These are phyloP conservation scores for Ceriops decandra DNA, from an alignment of 345 rosid genomes.

Conservation along the genomic window DNA sequence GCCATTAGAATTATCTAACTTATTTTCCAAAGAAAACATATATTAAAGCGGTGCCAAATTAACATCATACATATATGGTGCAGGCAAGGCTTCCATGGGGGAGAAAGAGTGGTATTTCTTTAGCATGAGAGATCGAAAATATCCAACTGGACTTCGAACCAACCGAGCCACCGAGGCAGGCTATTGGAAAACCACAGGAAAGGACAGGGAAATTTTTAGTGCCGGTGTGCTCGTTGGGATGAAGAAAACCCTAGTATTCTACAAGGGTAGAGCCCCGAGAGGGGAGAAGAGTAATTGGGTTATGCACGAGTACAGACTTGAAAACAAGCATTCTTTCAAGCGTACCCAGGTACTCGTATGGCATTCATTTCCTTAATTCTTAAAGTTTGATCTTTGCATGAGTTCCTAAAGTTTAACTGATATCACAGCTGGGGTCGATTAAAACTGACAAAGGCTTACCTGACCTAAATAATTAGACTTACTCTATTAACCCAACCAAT, in stretches of 20 bases:
- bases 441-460: too few species aligned
- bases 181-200: conserved; percentile 94
- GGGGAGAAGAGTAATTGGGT: conserved; percentile 99
- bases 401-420: too few species aligned
- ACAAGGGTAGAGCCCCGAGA: conserved; percentile 83
- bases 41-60: neutral
- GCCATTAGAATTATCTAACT: neutral
- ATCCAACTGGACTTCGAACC: conserved; percentile 94
- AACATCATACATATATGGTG: neutral
- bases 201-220: conserved; percentile 74
- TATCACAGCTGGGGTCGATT: too few species aligned
- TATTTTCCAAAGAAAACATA: neutral
- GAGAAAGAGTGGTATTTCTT: conserved; percentile 98
- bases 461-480: too few species aligned
- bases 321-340: conserved; percentile 63
- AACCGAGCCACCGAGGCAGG: conserved; percentile 94
- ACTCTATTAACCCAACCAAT: too few species aligned
- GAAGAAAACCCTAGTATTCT: conserved; percentile 98
- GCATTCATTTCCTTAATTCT: too few species aligned
- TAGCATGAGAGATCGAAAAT: conserved; percentile 76
- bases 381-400: too few species aligned
- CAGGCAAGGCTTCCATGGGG: conserved; percentile 94
- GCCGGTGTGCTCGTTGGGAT: conserved; percentile 69
- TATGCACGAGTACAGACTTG: conserved; percentile 93
- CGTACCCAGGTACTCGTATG: conserved; percentile 44